These are phyloP conservation scores for Cadophora sp. DNA, from an alignment of 2,329 filamentous ascomycete species.

Conservation along the genomic window DNA sequence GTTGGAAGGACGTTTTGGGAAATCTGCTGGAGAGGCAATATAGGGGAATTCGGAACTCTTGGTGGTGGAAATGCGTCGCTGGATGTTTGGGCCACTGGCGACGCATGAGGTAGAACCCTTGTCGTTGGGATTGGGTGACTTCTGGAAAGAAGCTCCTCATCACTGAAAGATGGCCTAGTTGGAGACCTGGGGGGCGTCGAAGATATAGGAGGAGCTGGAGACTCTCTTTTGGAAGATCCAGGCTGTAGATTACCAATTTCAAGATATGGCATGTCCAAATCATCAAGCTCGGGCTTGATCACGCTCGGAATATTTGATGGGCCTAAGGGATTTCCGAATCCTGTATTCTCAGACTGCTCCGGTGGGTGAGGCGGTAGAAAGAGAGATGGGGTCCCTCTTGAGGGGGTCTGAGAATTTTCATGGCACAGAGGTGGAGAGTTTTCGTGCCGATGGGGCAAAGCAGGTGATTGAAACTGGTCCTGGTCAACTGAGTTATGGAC, in stretches of 20 bases:
- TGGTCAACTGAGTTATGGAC: neutral
- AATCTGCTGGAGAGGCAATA: neutral
- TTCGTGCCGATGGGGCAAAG: too few relatives aligned
- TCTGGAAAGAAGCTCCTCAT: neutral
- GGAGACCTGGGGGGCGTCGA: neutral
- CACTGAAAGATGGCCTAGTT: neutral
- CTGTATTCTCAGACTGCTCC: neutral
- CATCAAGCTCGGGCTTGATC: neutral
- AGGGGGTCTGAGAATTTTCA: neutral
- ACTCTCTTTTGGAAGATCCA: neutral
- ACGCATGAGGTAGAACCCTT: neutral
- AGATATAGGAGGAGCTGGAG: neutral
- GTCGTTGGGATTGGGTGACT: neutral
- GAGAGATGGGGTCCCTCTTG: neutral
- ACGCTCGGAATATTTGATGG: neutral
- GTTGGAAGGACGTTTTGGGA: neutral
- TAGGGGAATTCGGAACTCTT: neutral
- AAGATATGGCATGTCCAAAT: neutral
- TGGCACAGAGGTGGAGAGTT: neutral
- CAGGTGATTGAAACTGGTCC: neutral
- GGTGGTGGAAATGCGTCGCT: neutral
- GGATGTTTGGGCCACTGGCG: neutral
- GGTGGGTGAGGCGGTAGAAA: neutral
- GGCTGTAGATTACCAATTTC: neutral
- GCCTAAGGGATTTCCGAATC: neutral